Evolutionary conservation across 2,329 filamentous ascomycete genomes (phyloP), one percentile per base, ranked within the genome.

Genomic region (Colletotrichum plurivorum): DNA sequence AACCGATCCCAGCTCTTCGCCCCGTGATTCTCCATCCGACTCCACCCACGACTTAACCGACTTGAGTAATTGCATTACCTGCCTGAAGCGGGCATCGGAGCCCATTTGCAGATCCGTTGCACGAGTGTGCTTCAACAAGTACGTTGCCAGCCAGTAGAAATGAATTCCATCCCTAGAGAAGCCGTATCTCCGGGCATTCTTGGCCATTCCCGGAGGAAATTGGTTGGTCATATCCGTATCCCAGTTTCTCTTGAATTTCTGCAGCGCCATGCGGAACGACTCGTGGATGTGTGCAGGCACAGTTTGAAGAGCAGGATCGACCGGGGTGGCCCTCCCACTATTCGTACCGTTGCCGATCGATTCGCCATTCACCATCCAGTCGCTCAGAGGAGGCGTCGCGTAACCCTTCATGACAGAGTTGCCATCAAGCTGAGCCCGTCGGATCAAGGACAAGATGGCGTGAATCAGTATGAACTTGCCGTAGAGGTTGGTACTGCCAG

Each of bases 401-500:
- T 85, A 83, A 45, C 80, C 78, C 71, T 75, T 77, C 52, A 80
- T 70, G 31, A 79, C 75, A 8, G 80, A 72, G 60, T 76, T 79
- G 6, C 82, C 84, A 51, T 83, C 82, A 3, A 81, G 73, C 65
- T 83, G 82, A 12, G 80, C 82, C 41, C 79, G 78, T 61, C 80
- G 79, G 71, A 94, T 87, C 71, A 92, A 85, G 6, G 88, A 84
- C 63, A 93, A 84, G 60, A 94, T 82, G 13, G 88, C 89, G 74
- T 94, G 92, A 8, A 94, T 88, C 54, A 94, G 79, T 63, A 94
- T 87, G 74, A 94, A 94, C 75, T 94, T 94, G 43, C 90, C 90
- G 74, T 90, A 92, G 2, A 92, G 82, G 73, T 94, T 94, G 1
- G 92, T 94, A 22, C 87, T 87, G 52, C 89, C 87, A 4, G 88